Base-by-base conservation (phyloP, 192 early-diverging fungal genomes). In the Spizellomyces sp. region DNA sequence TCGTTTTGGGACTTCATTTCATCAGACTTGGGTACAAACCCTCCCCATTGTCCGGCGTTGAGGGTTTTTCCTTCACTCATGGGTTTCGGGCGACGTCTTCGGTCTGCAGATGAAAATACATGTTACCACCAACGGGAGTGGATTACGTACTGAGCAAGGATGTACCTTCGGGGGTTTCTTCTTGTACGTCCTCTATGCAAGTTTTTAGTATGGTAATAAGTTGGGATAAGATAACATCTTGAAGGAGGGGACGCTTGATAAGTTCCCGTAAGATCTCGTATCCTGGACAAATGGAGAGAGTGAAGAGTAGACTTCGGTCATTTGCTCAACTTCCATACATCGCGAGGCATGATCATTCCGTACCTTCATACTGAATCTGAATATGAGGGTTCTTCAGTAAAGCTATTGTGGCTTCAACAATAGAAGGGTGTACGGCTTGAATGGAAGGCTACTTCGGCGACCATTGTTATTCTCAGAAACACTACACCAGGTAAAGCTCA, bases 321-420 rank as follows among this genome's bases (percentile, higher is more conserved):
- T 36, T 36, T 36, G 27, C 27, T 36, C 1, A 0, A 36, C 27
- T 36, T 0, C 3, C 27, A 36, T 36, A 36, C 27, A 36, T 36
- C 27, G 27, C 27, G 27, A 36, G 27, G 3, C 27, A 36, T 36
- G 27, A 36, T 36, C 27, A 36, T 36, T 36, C 27, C 43, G 15
- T 75, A 85, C 84, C 87, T 78, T 89, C 87, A 63, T 89, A 86
- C 61, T 89, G 87, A 48, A 89, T 80, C 64, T 88, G 86, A 66
- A 87, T 82, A 65, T 87, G 83, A 17, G 80, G 78, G 48, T 67
- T 80, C 54, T 83, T 85, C 27, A 89, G 67, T 64, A 89, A 67
- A 2, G 64, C 60, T 8, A 85, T 65, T 4, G 81, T 80, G 10
- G 82, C 81, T 43, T 89, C 87, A 15, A 89, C 77, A 57, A 89